Evolutionary conservation across 2,329 filamentous ascomycete species (phyloP).

Genomic region (Phaeosphaeriaceae sp.): DNA sequence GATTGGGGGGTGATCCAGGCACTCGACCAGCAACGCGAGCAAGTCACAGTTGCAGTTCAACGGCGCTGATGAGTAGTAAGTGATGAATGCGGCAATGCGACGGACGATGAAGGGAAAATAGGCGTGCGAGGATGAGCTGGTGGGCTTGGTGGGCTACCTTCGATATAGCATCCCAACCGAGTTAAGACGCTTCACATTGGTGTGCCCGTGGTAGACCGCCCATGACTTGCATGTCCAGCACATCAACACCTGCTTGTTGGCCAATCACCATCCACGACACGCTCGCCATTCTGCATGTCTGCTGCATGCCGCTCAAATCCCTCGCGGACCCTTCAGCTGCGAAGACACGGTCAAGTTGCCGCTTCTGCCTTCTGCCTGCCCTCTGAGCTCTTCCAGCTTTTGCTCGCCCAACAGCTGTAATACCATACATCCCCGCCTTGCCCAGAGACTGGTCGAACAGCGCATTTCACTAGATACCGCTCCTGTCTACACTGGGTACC

Average conservation of each 20-base stretch:
- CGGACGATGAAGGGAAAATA: neutral
- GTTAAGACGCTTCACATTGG: too few relatives aligned
- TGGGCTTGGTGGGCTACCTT: conserved; percentile 6
- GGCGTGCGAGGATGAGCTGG: neutral
- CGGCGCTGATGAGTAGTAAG: neutral
- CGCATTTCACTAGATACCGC: too few relatives aligned
- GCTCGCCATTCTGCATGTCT: conserved; percentile 18
- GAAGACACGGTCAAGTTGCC: conserved; percentile 4
- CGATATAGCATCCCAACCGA: too few relatives aligned
- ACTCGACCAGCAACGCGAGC: conserved; percentile 11
- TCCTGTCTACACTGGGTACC: too few relatives aligned
- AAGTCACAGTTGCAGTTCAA: conserved; percentile 16
- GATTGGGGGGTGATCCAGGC: too few relatives aligned
- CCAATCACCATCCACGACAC: conserved; percentile 19
- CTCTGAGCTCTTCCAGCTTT: too few relatives aligned
- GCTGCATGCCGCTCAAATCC: conserved; percentile 24
- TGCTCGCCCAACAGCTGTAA: conserved; percentile 9
- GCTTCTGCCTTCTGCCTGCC: too few relatives aligned
- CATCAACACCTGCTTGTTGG: conserved; percentile 9
- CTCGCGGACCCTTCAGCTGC: conserved; percentile 16
- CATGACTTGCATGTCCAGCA: conserved; percentile 35
- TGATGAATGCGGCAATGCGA: neutral
- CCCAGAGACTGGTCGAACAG: conserved; percentile 22
- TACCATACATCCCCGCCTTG: conserved; percentile 22
- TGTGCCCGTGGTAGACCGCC: conserved; percentile 4